Conservation (phyloP, 2,329 filamentous ascomycete genomes). For the Monilinia laxa region DNA sequence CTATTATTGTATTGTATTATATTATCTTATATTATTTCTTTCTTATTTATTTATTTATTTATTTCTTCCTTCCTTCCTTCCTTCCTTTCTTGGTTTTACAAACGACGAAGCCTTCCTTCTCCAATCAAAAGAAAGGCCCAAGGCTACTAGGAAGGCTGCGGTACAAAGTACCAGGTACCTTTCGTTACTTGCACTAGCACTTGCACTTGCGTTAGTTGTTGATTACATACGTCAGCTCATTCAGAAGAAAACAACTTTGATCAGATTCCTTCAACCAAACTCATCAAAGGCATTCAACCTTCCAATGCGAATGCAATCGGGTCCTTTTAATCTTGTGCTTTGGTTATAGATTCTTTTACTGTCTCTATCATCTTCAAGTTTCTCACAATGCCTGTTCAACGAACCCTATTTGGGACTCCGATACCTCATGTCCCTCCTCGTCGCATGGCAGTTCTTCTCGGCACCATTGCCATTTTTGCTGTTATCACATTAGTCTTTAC, state of each 20-base stretch:
- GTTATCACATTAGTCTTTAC: constrained; percentile 54
- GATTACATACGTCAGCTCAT: constrained; percentile 14
- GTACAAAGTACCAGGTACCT: background rate
- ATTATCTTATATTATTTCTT: no score
- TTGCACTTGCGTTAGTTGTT: background rate
- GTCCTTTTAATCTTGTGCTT: background rate
- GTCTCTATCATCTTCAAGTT: constrained; percentile 11
- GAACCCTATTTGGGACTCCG: constrained; percentile 49
- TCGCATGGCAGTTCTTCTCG: constrained; percentile 53
- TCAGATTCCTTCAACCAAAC: background rate
- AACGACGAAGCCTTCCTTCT: no score
- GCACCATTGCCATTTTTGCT: constrained; percentile 53
- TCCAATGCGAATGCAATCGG: background rate
- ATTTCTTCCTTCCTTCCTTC: no score
- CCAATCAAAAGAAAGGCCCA: no score
- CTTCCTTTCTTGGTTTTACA: no score
- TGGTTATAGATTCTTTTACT: background rate
- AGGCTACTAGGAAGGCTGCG: no score
- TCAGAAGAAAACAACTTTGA: background rate
- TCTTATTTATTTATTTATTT: no score
- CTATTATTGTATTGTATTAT: no score
- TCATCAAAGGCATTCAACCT: background rate
- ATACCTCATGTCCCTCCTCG: constrained; percentile 53
- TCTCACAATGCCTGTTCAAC: constrained; percentile 48
- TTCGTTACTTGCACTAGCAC: background rate